These are phyloP conservation scores for Mycena amicta DNA, from an alignment of 768 basidiomycete genomes.

Conservation along the genomic window DNA sequence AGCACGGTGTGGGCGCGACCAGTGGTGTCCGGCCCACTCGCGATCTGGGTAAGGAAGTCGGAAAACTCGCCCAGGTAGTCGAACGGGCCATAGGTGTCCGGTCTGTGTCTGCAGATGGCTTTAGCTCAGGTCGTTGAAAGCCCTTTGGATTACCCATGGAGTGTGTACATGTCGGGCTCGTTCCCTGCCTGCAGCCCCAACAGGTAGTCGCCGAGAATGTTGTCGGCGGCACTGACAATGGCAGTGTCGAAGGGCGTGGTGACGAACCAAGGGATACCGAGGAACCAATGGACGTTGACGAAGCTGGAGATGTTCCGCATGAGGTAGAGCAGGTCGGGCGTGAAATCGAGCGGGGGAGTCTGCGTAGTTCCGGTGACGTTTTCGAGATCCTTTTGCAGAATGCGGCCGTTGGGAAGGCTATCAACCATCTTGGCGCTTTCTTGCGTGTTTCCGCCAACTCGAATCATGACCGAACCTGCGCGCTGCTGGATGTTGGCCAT, in stretches of 20 bases:
- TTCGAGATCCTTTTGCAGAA: conserved; percentile 25
- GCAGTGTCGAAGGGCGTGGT: conserved; percentile 5
- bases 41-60: conserved; percentile 6
- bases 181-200: conserved; percentile 7
- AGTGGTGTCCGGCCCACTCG: not conserved
- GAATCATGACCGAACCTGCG: conserved; percentile 61
- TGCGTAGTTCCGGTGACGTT: conserved; percentile 33
- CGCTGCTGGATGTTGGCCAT: conserved; percentile 70
- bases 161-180: conserved; percentile 11
- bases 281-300: conserved; percentile 51
- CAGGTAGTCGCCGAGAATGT: conserved; percentile 15
- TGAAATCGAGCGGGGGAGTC: conserved; percentile 53
- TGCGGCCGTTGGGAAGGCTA: conserved; percentile 45
- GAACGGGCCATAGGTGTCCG: not conserved
- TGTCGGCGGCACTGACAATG: conserved; percentile 3
- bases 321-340: conserved; percentile 51
- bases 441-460: conserved; percentile 56
- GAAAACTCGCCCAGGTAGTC: conserved; percentile 9
- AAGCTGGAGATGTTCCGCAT: conserved; percentile 48
- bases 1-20: conserved; percentile 31
- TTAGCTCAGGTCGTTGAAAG: too few species aligned
- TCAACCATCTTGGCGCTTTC: conserved; percentile 60
- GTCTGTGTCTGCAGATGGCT: not conserved
- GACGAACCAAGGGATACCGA: conserved; percentile 29
- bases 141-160: too few species aligned